phyloP scores from a whole-genome alignment of 495 filamentous ascomycete species.

The Clohesyomyces aquaticus region DNA sequence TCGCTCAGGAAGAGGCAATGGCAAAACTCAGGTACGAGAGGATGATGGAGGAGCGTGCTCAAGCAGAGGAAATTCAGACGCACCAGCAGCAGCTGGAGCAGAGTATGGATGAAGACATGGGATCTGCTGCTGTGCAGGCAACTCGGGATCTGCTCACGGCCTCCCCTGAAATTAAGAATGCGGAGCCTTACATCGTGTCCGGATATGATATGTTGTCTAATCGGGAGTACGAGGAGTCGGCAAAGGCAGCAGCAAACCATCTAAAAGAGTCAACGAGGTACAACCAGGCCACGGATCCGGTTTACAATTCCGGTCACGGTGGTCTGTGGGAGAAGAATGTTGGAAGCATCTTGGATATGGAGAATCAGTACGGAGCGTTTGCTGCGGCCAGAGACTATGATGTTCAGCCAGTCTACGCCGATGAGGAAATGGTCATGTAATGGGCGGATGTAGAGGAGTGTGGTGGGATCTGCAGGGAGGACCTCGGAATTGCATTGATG shows the following conservation, averaged over 20 bases:
- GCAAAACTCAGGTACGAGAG: constrained; percentile 46
- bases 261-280: constrained; percentile 41
- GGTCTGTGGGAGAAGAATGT: constrained; percentile 37
- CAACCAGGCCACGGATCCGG: constrained; percentile 44
- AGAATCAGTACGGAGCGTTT: constrained; percentile 46
- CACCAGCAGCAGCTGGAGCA: constrained; percentile 34
- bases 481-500: no score
- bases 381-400: constrained; percentile 37
- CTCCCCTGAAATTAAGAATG: constrained; percentile 2
- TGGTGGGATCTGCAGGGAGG: neutral
- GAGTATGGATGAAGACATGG: constrained; percentile 26
- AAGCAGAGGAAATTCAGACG: constrained; percentile 20
- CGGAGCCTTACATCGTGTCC: constrained; percentile 44
- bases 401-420: constrained; percentile 21
- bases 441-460: neutral
- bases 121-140: constrained; percentile 21
- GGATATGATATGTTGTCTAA: constrained; percentile 43
- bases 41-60: constrained; percentile 25
- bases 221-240: constrained; percentile 43
- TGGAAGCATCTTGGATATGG: constrained; percentile 42
- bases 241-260: constrained; percentile 23
- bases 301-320: constrained; percentile 33
- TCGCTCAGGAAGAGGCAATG: constrained; percentile 47
- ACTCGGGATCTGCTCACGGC: constrained; percentile 20
- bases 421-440: constrained; percentile 42